Conservation (phyloP, 345 rosid genomes). For the Leavenworthia alabamica region DNA sequence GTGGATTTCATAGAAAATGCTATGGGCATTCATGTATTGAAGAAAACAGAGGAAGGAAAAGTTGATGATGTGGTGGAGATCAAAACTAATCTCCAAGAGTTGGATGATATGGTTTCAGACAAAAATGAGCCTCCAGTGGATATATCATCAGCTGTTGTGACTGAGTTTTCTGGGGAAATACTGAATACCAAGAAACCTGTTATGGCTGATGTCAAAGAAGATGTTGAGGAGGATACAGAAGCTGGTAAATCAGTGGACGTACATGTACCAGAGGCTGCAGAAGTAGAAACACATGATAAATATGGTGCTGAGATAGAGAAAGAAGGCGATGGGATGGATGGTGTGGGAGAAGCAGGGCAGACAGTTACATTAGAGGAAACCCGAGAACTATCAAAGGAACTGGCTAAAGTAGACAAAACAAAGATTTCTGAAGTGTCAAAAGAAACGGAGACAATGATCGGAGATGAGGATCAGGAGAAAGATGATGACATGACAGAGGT, state of each 20-base stretch:
- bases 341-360: slow-evolving; percentile 13
- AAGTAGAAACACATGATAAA: not conserved
- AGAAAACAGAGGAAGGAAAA: slow-evolving; percentile 15
- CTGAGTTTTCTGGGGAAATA: not conserved
- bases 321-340: slow-evolving; percentile 16
- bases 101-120: slow-evolving; percentile 4
- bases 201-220: slow-evolving; percentile 22
- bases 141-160: slow-evolving; percentile 6
- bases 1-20: slow-evolving; percentile 7
- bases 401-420: slow-evolving; percentile 16
- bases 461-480: slow-evolving; percentile 18
- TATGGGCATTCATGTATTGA: not conserved
- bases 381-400: slow-evolving; percentile 15
- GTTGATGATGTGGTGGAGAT: not conserved
- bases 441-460: slow-evolving; percentile 22
- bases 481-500: slow-evolving; percentile 19
- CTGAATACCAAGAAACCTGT: not conserved
- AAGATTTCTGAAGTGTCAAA: slow-evolving; percentile 22
- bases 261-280: slow-evolving; percentile 20
- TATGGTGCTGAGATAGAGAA: slow-evolving; percentile 10
- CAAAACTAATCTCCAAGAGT: slow-evolving; percentile 18
- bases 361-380: slow-evolving; percentile 10
- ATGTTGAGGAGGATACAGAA: slow-evolving; percentile 6
- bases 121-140: slow-evolving; percentile 9
- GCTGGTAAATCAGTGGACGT: slow-evolving; percentile 16